A percentile compares a stretch with the other conserved stretches of the same genome.
Evolutionary conservation across 2,329 filamentous ascomycete genomes (phyloP).

Genomic region (Exophiala sideris): DNA sequence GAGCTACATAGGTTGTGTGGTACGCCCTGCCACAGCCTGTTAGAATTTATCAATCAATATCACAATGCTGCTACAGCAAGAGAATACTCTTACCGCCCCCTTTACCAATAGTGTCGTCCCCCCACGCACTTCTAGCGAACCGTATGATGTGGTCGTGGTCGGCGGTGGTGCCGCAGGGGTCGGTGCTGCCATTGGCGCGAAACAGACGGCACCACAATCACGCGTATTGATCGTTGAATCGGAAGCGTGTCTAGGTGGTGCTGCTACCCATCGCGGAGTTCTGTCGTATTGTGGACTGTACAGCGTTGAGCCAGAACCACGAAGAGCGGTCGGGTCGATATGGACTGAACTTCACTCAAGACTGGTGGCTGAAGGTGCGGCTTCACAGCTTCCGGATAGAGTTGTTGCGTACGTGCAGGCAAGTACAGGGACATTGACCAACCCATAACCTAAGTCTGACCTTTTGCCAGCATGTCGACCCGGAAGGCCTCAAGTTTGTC

Average conservation of each 20-base stretch:
- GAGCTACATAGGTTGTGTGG: too few relatives aligned
- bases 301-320: constrained; percentile 6
- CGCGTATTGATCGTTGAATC: constrained; percentile 8
- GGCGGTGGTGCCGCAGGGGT: constrained; percentile 9
- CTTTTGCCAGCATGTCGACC: constrained; percentile 3
- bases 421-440: background rate
- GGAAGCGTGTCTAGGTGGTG: constrained; percentile 10
- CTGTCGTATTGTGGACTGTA: constrained; percentile 9
- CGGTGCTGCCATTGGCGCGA: constrained; percentile 13
- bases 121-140: background rate
- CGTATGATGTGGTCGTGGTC: constrained; percentile 12
- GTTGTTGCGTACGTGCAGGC: constrained; percentile 13
- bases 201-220: constrained; percentile 1
- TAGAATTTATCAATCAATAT: too few relatives aligned
- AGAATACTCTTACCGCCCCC: too few relatives aligned
- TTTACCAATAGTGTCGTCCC: too few relatives aligned
- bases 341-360: constrained; percentile 12
- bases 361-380: constrained; percentile 3
- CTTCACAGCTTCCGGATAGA: constrained; percentile 2
- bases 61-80: too few relatives aligned
- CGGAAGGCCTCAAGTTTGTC: constrained; percentile 11
- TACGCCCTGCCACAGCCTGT: too few relatives aligned
- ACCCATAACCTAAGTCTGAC: background rate
- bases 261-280: constrained; percentile 12
- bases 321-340: constrained; percentile 7